Conservation (phyloP, 2,329 filamentous ascomycete genomes). For the Orbilia quercus region DNA sequence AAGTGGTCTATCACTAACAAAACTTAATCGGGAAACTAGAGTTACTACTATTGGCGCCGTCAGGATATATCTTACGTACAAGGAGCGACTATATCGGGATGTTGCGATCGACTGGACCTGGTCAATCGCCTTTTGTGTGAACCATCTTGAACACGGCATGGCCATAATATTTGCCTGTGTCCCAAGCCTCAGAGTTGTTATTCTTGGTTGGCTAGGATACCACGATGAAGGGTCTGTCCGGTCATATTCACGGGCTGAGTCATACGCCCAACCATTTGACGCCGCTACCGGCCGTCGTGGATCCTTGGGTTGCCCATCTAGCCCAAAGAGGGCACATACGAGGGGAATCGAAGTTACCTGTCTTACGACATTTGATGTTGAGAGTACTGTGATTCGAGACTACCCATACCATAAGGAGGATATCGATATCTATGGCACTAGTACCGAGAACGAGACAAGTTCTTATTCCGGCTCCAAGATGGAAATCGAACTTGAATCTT, state of each 20-base stretch:
- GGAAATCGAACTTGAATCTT: conserved; percentile 41
- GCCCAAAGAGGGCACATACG: conserved; percentile 32
- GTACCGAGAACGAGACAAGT: conserved; percentile 38
- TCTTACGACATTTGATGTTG: conserved; percentile 47
- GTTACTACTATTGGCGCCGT: conserved; percentile 53
- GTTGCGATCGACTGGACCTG: conserved; percentile 49
- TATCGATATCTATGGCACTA: conserved; percentile 2
- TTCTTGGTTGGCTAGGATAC: conserved; percentile 49
- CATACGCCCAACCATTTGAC: conserved; percentile 29
- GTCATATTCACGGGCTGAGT: conserved; percentile 34
- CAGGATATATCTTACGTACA: conserved; percentile 56
- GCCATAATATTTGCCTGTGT: conserved; percentile 54
- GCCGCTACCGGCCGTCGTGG: conserved; percentile 30
- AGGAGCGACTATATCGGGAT: conserved; percentile 39
- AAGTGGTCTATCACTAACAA: conserved; percentile 3
- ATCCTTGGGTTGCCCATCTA: conserved; percentile 36
- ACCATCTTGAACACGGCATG: conserved; percentile 53
- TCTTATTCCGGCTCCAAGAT: conserved; percentile 52
- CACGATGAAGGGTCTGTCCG: conserved; percentile 32
- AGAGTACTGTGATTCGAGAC: conserved; percentile 46
- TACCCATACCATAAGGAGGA: conserved; percentile 34
- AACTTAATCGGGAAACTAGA: conserved; percentile 17
- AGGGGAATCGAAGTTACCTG: conserved; percentile 46
- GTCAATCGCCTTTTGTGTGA: conserved; percentile 53
- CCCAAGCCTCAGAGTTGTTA: conserved; percentile 45